Evolutionary conservation across 2,329 filamentous ascomycete species (phyloP).

Genomic region (Pyricularia pennisetigena): DNA sequence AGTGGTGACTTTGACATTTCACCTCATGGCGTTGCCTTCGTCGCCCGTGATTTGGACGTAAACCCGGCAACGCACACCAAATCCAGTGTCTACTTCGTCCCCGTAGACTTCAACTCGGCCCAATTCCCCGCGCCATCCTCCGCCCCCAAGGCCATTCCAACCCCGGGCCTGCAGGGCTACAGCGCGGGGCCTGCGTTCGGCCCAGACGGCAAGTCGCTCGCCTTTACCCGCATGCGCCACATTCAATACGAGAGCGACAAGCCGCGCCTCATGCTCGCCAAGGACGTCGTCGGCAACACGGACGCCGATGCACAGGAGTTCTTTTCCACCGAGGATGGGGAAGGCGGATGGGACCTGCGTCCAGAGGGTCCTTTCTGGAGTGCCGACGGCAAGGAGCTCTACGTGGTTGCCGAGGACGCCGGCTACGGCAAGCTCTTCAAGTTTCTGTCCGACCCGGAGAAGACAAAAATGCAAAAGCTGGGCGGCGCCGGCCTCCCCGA

Average conservation of each 20-base stretch:
- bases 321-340: constrained; percentile 50
- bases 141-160: constrained; percentile 39
- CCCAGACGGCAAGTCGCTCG: constrained; percentile 57
- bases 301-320: constrained; percentile 45
- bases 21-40: constrained; percentile 50
- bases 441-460: constrained; percentile 42
- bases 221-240: constrained; percentile 70
- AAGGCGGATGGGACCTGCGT: constrained; percentile 50
- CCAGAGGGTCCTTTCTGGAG: constrained; percentile 50
- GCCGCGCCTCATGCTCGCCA: constrained; percentile 54
- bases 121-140: constrained; percentile 6
- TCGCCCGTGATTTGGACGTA: constrained; percentile 63
- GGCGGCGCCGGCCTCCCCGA: constrained; percentile 28
- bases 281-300: constrained; percentile 45
- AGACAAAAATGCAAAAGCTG: not conserved
- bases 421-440: constrained; percentile 54
- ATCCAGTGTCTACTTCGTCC: constrained; percentile 67
- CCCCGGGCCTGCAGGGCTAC: constrained; percentile 53
- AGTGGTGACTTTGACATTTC: constrained; percentile 72
- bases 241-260: constrained; percentile 77
- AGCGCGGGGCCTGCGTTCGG: constrained; percentile 62
- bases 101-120: constrained; percentile 57
- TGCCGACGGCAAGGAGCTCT: constrained; percentile 50
- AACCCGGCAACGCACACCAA: constrained; percentile 70
- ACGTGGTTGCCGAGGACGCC: constrained; percentile 63